Base-by-base conservation (phyloP, 176 grass and related monocot genomes). In the Carex kokanica region DNA sequence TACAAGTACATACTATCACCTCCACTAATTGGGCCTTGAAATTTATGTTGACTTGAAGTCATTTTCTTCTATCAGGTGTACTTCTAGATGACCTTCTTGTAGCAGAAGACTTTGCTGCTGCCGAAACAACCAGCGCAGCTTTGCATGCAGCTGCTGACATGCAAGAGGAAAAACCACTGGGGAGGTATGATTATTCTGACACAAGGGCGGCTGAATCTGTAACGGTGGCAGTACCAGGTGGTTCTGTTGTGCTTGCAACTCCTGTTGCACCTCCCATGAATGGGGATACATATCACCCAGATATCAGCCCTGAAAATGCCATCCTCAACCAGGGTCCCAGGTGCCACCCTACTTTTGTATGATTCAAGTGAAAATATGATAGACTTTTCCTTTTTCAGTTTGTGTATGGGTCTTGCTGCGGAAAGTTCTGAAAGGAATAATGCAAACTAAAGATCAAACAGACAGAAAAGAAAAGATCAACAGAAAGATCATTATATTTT, bases 301-400 rank as follows among this genome's bases (percentile, higher is more conserved):
- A 99, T 88, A 99, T 95, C 83, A 99, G 93, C 87, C 81, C 93
- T 74, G 96, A 99, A 86, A 95, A 99, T 84, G 90, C 96, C 16
- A 74, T 93, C 78, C 84, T 94, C 14, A 43, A 82, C 53, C 93
- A 93, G 81, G 92, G 90, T 86, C 91, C 90, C 77, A 95, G 96
- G 96, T 99, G 73, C 73, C 24, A 55, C 54, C 51, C 23, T 53
- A 54, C 18, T 55, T 17, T 73, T 45, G 32, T 20, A 71, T 55
- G 45, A 77, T 25, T 74, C 45, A 5, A 74, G 20, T 51, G 40
- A 73, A 49, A 20, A 21, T 73, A 73, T 70, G 15, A 24, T 73
- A 51, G 9, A 73, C 40, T 51, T 73, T 13, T 51, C 43, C n/a
- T 52, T 74, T 74, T 68, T 15, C 21, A 25, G 18, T 74, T 49